Evolutionary conservation across 495 filamentous ascomycete genomes (phyloP), one percentile per base, ranked within the genome.

Genomic region (Hypomontagnella submonticulosa): DNA sequence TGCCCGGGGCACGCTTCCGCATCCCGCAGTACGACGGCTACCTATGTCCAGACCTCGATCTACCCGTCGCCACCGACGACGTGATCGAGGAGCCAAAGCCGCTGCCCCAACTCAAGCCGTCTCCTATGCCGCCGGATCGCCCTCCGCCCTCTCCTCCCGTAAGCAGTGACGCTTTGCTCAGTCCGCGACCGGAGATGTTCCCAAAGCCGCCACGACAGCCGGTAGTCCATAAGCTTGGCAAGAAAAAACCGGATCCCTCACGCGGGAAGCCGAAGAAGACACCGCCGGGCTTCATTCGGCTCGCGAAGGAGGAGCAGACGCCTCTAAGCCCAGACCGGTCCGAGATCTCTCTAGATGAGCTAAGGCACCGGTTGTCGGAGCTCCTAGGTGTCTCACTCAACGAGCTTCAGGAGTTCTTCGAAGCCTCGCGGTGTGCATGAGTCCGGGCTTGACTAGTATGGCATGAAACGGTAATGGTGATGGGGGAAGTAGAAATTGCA

Each of bases 291-390:
- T 27, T 55, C 40, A 9, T 64, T 4, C 18, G 36, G 15, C n/a
- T 53, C 1, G 51, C 33, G 10, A 62, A 61, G 23, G 55, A 48
- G n/a, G 42, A 66, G 33, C 27, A 34, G 46, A 6, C 40, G 4
- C 33, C 52, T 5, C 33, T 37, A 3, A 42, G 60, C 16, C 57
- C 57, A 15, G 57, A 55, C 37, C 37, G 40, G 8, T 34, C 61
- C 9, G 71, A 73, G 59, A 72, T 72, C 34, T 74, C 69, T 15
- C 34, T 72, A 1, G 69, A 74, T n/a, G 71, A 74, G 46, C 55
- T 72, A 10, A 52, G 64, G 23, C 63, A 43, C 30, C 47, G 71
- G 40, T 54, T 74, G 5, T 72, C 71, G 16, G 43, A 37, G 10
- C 63, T 73, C 23, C 38, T 74, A 7, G 71, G 69, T 2, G 62